These are phyloP conservation scores for Apodospora peruviana DNA, from an alignment of 495 filamentous ascomycete species.

Conservation along the genomic window DNA sequence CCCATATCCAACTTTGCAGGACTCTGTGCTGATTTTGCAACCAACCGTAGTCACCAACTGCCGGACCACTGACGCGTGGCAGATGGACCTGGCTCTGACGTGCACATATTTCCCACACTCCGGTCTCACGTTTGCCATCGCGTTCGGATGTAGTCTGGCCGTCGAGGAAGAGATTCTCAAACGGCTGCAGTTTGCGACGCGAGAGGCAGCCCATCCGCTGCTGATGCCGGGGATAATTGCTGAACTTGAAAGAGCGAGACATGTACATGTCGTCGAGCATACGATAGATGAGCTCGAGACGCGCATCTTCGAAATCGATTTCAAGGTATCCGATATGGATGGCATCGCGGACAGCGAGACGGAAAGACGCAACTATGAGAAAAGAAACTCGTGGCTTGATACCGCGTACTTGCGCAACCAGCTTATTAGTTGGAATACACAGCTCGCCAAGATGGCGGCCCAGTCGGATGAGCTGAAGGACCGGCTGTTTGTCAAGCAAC, in stretches of 20 bases:
- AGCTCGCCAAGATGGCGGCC: slow-evolving; percentile 18
- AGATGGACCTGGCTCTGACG: slow-evolving; percentile 23
- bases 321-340: background rate
- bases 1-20: background rate
- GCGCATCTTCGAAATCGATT: slow-evolving; percentile 19
- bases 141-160: slow-evolving; percentile 19
- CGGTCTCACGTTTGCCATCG: slow-evolving; percentile 18
- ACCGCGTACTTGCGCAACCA: slow-evolving; percentile 18
- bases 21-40: background rate
- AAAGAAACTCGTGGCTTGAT: slow-evolving; percentile 20
- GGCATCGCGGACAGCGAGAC: slow-evolving; percentile 2
- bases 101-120: slow-evolving; percentile 22
- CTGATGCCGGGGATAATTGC: slow-evolving; percentile 23
- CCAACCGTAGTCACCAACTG: slow-evolving; percentile 19
- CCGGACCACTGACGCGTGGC: slow-evolving; percentile 25
- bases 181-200: slow-evolving; percentile 4
- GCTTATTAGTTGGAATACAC: slow-evolving; percentile 20
- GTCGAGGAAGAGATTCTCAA: slow-evolving; percentile 16
- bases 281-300: slow-evolving; percentile 20
- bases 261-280: slow-evolving; percentile 16
- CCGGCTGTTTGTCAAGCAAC: background rate
- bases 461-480: slow-evolving; percentile 8
- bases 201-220: slow-evolving; percentile 22
- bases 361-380: slow-evolving; percentile 8
- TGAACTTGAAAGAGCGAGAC: slow-evolving; percentile 21